These are phyloP conservation scores for Alternaria infectoria DNA, from an alignment of 2,329 filamentous ascomycete genomes.

Conservation along the genomic window DNA sequence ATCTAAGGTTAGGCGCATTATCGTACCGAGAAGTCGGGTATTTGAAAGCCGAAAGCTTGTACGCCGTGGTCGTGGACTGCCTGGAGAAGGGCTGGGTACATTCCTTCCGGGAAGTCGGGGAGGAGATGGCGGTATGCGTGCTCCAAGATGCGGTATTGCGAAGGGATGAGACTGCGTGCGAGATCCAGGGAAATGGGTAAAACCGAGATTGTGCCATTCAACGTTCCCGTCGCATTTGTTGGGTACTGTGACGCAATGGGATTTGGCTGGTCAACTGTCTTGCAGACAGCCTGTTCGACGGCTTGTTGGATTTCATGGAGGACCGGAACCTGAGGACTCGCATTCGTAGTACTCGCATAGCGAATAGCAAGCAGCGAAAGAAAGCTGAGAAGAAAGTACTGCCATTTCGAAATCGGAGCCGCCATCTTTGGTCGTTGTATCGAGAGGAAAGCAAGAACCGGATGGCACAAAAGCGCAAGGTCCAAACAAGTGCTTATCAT, in stretches of 20 bases:
- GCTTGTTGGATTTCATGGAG: background rate
- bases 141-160: slow-evolving; percentile 58
- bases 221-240: slow-evolving; percentile 57
- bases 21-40: slow-evolving; percentile 59
- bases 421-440: slow-evolving; percentile 35
- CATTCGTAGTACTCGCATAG: slow-evolving; percentile 29
- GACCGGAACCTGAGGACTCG: background rate
- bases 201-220: slow-evolving; percentile 62
- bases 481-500: slow-evolving; percentile 40
- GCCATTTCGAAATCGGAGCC: slow-evolving; percentile 26
- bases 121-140: slow-evolving; percentile 56
- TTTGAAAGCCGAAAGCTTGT: slow-evolving; percentile 51
- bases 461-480: slow-evolving; percentile 41
- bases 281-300: slow-evolving; percentile 20
- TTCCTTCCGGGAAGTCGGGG: slow-evolving; percentile 57
- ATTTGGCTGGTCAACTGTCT: slow-evolving; percentile 51
- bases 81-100: slow-evolving; percentile 62
- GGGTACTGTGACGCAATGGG: slow-evolving; percentile 57
- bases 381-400: slow-evolving; percentile 38
- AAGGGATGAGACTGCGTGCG: slow-evolving; percentile 57
- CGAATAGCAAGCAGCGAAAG: slow-evolving; percentile 32
- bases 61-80: slow-evolving; percentile 61
- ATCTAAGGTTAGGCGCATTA: background rate
- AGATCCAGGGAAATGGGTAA: slow-evolving; percentile 58
- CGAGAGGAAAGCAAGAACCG: slow-evolving; percentile 37